These are phyloP conservation scores for Leccinum subtestaceum DNA, from an alignment of 768 basidiomycete species.

Conservation along the genomic window DNA sequence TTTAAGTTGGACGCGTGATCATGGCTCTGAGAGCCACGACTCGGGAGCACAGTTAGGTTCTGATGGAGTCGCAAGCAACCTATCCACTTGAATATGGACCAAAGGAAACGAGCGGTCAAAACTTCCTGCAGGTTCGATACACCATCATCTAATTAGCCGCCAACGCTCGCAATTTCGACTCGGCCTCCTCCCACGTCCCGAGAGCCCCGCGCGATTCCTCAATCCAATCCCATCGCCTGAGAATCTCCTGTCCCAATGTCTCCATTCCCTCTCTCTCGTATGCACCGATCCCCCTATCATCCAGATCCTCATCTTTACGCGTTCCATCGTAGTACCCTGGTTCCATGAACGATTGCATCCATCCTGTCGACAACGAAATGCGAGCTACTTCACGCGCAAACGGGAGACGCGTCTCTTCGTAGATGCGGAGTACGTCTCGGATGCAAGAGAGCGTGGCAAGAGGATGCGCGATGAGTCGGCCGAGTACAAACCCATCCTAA, in stretches of 20 bases:
- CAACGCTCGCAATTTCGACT: constrained; percentile 5
- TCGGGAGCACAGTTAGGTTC: too few species aligned
- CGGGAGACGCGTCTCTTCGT: constrained; percentile 16
- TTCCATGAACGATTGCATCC: constrained; percentile 10
- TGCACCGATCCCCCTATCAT: constrained; percentile 6
- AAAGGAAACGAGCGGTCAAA: neutral
- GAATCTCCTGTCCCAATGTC: constrained; percentile 8
- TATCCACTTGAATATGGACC: neutral
- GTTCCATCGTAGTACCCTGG: constrained; percentile 25
- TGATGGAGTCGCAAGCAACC: neutral
- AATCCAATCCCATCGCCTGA: constrained; percentile 16
- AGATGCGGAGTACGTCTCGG: constrained; percentile 7
- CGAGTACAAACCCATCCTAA: constrained; percentile 23
- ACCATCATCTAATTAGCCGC: neutral
- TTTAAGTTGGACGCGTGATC: too few species aligned
- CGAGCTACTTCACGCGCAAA: constrained; percentile 13
- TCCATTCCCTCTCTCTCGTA: constrained; percentile 21
- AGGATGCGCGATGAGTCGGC: constrained; percentile 24
- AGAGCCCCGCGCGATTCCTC: constrained; percentile 7
- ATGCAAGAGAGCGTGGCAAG: constrained; percentile 4
- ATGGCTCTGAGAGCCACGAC: too few species aligned
- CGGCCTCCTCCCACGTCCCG: constrained; percentile 18
- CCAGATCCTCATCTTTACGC: constrained; percentile 5
- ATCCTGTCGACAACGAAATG: constrained; percentile 10
- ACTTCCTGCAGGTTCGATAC: neutral